Percentiles rank a stretch among this genome's conserved stretches.
These are phyloP conservation scores for Blattamonas nauphoetae DNA, from an alignment of 78 protist genomes.

Conservation along the genomic window DNA sequence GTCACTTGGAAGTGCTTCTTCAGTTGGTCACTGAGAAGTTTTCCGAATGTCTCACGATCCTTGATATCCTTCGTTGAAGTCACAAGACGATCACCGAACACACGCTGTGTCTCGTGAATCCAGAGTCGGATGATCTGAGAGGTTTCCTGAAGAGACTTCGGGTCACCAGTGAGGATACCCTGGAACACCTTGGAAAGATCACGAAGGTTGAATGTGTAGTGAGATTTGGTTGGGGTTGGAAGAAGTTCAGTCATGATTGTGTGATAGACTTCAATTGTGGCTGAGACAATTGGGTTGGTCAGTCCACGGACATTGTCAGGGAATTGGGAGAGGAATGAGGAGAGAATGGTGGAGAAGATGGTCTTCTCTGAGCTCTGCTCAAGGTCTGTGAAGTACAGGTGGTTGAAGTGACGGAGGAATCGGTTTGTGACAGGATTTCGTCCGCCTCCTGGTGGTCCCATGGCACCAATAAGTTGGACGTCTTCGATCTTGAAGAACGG, in stretches of 20 bases:
- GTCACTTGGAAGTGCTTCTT: neutral
- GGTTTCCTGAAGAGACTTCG: neutral
- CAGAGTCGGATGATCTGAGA: slow-evolving; percentile 48
- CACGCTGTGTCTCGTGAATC: slow-evolving; percentile 74
- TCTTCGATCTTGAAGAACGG: slow-evolving; percentile 38
- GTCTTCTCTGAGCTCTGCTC: slow-evolving; percentile 19
- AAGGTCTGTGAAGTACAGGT: slow-evolving; percentile 57
- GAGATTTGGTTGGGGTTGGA: slow-evolving; percentile 78
- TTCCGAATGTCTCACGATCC: slow-evolving; percentile 52
- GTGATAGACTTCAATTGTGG: slow-evolving; percentile 40
- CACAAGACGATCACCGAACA: slow-evolving; percentile 75
- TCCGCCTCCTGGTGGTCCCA: slow-evolving; percentile 85
- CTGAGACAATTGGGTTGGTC: slow-evolving; percentile 11
- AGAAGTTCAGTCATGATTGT: slow-evolving; percentile 24
- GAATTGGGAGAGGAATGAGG: neutral
- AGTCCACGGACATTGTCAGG: neutral
- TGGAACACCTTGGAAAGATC: slow-evolving; percentile 68
- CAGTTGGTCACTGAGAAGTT: neutral
- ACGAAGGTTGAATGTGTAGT: slow-evolving; percentile 89
- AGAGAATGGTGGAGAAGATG: slow-evolving; percentile 41
- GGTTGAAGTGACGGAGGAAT: slow-evolving; percentile 65
- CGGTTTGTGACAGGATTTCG: slow-evolving; percentile 57
- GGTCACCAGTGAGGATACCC: slow-evolving; percentile 41
- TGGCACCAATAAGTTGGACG: slow-evolving; percentile 39
- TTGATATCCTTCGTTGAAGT: slow-evolving; percentile 29